phyloP scores from a whole-genome alignment of 495 filamentous ascomycete species.

The Physcia stellaris region DNA sequence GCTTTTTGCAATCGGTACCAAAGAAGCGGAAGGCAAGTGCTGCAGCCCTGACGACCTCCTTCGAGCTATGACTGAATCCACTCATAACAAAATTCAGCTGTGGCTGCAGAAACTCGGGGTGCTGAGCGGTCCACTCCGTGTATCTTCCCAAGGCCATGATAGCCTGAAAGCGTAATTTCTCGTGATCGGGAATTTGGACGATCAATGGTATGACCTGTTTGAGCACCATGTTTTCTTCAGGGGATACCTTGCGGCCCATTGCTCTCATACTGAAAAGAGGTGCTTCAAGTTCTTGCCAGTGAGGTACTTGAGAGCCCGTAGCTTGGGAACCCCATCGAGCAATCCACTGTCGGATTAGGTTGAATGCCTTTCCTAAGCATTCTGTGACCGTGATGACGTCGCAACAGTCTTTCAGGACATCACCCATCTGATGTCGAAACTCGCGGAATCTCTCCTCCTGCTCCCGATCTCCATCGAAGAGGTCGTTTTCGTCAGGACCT shows the following conservation, averaged over 20 bases:
- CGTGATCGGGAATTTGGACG: conserved; percentile 86
- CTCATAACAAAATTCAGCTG: conserved; percentile 91
- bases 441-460: conserved; percentile 95
- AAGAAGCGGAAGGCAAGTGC: conserved; percentile 95
- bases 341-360: conserved; percentile 77
- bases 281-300: conserved; percentile 94
- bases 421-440: conserved; percentile 93
- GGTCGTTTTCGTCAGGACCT: conserved; percentile 55
- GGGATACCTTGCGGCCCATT: conserved; percentile 93
- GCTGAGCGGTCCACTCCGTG: conserved; percentile 92
- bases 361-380: conserved; percentile 76
- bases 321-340: conserved; percentile 64
- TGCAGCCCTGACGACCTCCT: conserved; percentile 79
- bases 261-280: conserved; percentile 90
- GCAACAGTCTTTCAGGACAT: conserved; percentile 95
- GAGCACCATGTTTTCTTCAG: conserved; percentile 71
- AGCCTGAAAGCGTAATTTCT: conserved; percentile 91
- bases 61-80: conserved; percentile 71
- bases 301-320: conserved; percentile 59
- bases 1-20: conserved; percentile 80
- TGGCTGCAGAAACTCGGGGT: conserved; percentile 78
- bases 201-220: conserved; percentile 83
- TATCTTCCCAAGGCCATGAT: conserved; percentile 95
- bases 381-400: conserved; percentile 86
- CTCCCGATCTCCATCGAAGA: conserved; percentile 92